Evolutionary conservation across 331 rosid species (phyloP).

Genomic region (Cydonia oblonga): DNA sequence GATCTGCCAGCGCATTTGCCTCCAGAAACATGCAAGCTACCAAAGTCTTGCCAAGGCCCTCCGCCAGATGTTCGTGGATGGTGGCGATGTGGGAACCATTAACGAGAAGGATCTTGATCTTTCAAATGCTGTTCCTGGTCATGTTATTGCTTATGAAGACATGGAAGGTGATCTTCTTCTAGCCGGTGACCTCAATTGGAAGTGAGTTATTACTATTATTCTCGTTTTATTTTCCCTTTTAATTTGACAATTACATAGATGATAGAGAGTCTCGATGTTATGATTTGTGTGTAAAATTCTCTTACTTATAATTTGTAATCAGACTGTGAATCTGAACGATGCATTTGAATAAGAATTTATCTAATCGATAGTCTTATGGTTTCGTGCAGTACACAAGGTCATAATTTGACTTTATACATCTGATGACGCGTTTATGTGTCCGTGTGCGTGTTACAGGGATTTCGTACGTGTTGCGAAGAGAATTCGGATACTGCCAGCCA

Average conservation of each 20-base stretch:
- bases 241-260: not conserved
- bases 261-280: not conserved
- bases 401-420: not conserved
- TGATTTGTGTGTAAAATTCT: not conserved
- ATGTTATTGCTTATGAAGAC: constrained; percentile 79
- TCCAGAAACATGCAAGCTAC: constrained; percentile 68
- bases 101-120: constrained; percentile 34
- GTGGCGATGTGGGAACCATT: not conserved
- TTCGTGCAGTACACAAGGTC: not conserved
- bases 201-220: constrained; percentile 27
- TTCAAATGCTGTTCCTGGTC: constrained; percentile 75
- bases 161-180: constrained; percentile 90
- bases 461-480: constrained; percentile 89
- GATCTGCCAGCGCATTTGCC: constrained; percentile 82
- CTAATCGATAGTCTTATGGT: too few relatives aligned
- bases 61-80: constrained; percentile 57
- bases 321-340: not conserved
- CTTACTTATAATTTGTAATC: not conserved
- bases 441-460: constrained; percentile 37
- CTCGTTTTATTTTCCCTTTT: not conserved
- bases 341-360: not conserved
- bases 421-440: not conserved
- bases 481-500: constrained; percentile 63
- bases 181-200: constrained; percentile 84
- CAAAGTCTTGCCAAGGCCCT: constrained; percentile 67